Percentiles rank a stretch among this genome's conserved stretches.
Evolutionary conservation across 352 stramenopile species (phyloP).

Genomic region (Phytopythium ostracodes): DNA sequence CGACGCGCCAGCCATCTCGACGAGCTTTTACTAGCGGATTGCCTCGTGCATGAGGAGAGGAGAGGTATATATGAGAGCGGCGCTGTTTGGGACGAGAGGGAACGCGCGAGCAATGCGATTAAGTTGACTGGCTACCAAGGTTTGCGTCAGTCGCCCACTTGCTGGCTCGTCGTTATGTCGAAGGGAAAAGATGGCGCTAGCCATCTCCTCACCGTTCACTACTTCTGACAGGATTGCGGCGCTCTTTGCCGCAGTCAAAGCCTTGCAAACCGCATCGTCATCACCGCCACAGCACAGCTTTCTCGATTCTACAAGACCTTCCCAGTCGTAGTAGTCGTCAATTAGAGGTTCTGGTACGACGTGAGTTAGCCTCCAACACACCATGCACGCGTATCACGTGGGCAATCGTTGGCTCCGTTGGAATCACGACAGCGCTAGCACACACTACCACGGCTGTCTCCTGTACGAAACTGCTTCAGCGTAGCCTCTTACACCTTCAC

Average conservation of each 20-base stretch:
- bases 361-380: too few relatives aligned
- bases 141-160: neutral
- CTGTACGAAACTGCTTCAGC: too few relatives aligned
- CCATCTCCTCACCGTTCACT: neutral
- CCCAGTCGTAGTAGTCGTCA: too few relatives aligned
- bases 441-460: too few relatives aligned
- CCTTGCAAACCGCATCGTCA: neutral
- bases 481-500: too few relatives aligned
- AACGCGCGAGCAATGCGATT: neutral
- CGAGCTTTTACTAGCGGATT: slow-evolving; percentile 37
- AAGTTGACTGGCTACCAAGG: neutral
- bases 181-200: neutral
- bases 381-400: too few relatives aligned
- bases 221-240: neutral
- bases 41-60: neutral
- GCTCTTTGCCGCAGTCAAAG: neutral
- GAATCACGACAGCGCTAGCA: too few relatives aligned
- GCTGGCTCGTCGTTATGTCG: neutral
- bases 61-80: neutral
- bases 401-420: too few relatives aligned
- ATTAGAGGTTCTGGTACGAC: too few relatives aligned
- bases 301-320: neutral
- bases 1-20: slow-evolving; percentile 40
- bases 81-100: too few relatives aligned
- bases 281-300: neutral